A percentile compares a stretch with the other conserved stretches of the same genome.
These are phyloP conservation scores for Fusarium sp. DNA, from an alignment of 2,329 filamentous ascomycete species.

Conservation along the genomic window DNA sequence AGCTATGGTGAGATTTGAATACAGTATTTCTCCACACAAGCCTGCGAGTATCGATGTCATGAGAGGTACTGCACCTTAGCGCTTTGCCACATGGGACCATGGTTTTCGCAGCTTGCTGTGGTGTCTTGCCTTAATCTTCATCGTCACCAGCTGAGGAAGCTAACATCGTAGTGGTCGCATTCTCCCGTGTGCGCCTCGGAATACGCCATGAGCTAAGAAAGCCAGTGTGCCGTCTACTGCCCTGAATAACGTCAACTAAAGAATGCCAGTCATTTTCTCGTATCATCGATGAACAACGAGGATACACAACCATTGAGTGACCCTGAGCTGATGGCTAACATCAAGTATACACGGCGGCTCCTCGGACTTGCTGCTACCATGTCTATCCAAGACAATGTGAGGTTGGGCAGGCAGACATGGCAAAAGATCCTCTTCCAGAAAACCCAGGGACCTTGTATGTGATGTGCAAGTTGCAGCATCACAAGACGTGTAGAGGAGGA, in stretches of 20 bases:
- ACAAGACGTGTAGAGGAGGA: conserved; percentile 12
- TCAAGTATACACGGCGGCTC: conserved; percentile 9
- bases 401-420: conserved; percentile 33
- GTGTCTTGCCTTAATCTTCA: conserved; percentile 30
- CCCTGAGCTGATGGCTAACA: not conserved
- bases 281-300: conserved; percentile 5
- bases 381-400: conserved; percentile 13
- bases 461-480: conserved; percentile 16
- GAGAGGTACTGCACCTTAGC: conserved; percentile 5
- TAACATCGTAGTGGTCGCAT: conserved; percentile 22
- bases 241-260: conserved; percentile 2
- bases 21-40: conserved; percentile 17
- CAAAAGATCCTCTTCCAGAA: conserved; percentile 17
- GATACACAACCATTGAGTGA: not conserved
- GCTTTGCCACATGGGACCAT: conserved; percentile 26
- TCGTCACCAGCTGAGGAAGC: conserved; percentile 27
- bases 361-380: not conserved
- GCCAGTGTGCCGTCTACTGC: conserved; percentile 4
- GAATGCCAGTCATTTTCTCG: not conserved
- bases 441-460: conserved; percentile 29
- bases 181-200: conserved; percentile 14
- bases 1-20: not conserved
- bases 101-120: not conserved
- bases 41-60: conserved; percentile 16
- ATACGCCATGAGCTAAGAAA: conserved; percentile 9